Percentiles rank a stretch among this genome's conserved stretches.
Evolutionary conservation across 2,329 filamentous ascomycete species (phyloP).

Genomic region (Phoma sp.): DNA sequence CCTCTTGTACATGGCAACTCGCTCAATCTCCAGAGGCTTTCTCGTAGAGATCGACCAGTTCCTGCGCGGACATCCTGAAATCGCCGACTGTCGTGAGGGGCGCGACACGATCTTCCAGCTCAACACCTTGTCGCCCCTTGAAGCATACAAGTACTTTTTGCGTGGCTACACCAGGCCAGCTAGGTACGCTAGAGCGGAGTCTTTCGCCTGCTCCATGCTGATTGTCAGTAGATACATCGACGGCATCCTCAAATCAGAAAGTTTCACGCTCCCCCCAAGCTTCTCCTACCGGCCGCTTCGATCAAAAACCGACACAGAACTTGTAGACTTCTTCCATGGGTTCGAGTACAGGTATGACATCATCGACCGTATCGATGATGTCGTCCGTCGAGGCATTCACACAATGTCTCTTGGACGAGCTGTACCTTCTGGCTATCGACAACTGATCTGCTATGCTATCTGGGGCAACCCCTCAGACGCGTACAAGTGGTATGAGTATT

Average conservation of each 20-base stretch:
- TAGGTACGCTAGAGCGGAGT: conserved; percentile 20
- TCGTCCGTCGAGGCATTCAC: conserved; percentile 20
- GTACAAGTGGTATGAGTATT: conserved; percentile 41
- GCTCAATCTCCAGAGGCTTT: conserved; percentile 28
- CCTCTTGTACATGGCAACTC: conserved; percentile 21
- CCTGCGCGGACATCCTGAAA: conserved; percentile 27
- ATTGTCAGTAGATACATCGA: conserved; percentile 20
- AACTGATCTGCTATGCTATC: conserved; percentile 31
- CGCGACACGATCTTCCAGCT: conserved; percentile 18
- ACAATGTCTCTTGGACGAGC: conserved; percentile 15
- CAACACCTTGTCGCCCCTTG: conserved; percentile 23
- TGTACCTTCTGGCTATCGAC: conserved; percentile 20
- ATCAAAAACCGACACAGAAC: conserved; percentile 26
- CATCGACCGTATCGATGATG: conserved; percentile 30
- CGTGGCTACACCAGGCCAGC: conserved; percentile 38
- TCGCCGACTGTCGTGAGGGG: conserved; percentile 19
- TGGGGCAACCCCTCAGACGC: conserved; percentile 40
- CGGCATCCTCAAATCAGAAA: conserved; percentile 21
- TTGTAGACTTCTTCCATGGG: conserved; percentile 33
- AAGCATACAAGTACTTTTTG: conserved; percentile 35
- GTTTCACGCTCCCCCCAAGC: conserved; percentile 19
- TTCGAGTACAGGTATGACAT: conserved; percentile 33
- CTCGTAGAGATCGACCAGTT: conserved; percentile 36
- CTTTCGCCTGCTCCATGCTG: background rate
- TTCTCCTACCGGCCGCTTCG: conserved; percentile 19